Conservation (phyloP, 768 basidiomycete species). For the Ramaria sp. region DNA sequence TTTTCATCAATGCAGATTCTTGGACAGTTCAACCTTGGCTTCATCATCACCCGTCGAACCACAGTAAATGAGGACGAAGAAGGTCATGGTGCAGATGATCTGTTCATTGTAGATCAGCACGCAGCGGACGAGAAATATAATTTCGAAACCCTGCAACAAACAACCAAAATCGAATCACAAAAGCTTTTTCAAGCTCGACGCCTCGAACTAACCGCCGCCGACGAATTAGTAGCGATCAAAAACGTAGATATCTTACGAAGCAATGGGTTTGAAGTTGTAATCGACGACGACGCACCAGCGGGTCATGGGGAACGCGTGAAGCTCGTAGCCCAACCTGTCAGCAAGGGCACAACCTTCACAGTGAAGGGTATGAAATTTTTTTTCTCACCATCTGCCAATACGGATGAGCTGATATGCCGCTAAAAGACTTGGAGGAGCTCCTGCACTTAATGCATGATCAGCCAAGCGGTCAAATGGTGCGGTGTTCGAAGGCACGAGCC, state of each 20-base stretch:
- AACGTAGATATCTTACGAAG: conserved; percentile 70
- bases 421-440: conserved; percentile 82
- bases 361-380: conserved; percentile 51
- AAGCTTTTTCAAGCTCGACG: conserved; percentile 61
- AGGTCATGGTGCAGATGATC: conserved; percentile 45
- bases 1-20: conserved; percentile 75
- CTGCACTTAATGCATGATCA: conserved; percentile 75
- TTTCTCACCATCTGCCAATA: background rate
- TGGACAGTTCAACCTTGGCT: conserved; percentile 95
- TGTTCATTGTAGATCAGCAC: conserved; percentile 97
- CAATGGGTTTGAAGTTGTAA: conserved; percentile 84
- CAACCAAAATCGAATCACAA: conserved; percentile 84
- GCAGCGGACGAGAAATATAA: conserved; percentile 98
- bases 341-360: conserved; percentile 85
- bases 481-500: conserved; percentile 83
- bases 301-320: conserved; percentile 36
- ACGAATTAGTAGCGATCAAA: conserved; percentile 80
- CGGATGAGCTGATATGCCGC: no score
- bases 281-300: conserved; percentile 36
- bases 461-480: conserved; percentile 71
- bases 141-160: conserved; percentile 86
- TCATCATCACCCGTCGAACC: conserved; percentile 73
- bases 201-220: conserved; percentile 79
- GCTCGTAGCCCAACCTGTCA: conserved; percentile 77
- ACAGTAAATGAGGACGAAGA: conserved; percentile 14